These are phyloP conservation scores for barley (Hordeum vulgare) DNA, from an alignment of 176 grass and related monocot genomes.

Conservation along the genomic window DNA sequence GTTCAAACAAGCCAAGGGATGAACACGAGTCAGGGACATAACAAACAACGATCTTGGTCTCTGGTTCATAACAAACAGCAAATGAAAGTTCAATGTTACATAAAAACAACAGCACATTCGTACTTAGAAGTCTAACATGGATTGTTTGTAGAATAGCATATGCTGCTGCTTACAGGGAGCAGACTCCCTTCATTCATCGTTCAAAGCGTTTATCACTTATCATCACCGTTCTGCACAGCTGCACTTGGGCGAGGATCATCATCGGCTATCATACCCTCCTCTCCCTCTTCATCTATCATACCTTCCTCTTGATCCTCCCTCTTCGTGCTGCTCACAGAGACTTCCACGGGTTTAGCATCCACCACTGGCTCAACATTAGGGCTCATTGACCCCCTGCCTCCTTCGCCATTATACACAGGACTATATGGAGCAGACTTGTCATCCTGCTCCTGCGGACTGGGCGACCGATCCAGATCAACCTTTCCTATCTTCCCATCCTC, in stretches of 20 bases:
- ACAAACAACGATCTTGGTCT: neutral
- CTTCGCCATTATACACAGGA: conserved; percentile 40
- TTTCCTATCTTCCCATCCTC: conserved; percentile 38
- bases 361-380: conserved; percentile 21
- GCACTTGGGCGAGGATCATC: conserved; percentile 21
- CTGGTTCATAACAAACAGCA: neutral
- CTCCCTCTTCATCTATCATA: conserved; percentile 61
- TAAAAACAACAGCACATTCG: neutral
- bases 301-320: conserved; percentile 70
- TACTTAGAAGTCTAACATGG: neutral
- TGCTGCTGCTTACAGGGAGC: neutral
- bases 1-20: too few species aligned
- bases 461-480: conserved; percentile 36
- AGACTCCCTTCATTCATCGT: neutral
- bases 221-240: conserved; percentile 15
- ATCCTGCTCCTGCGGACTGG: conserved; percentile 25
- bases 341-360: conserved; percentile 9
- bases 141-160: neutral
- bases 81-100: neutral
- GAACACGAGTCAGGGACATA: neutral
- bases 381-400: conserved; percentile 28
- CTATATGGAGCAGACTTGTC: conserved; percentile 40
- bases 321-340: neutral
- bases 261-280: conserved; percentile 38
- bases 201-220: neutral